phyloP scores from a whole-genome alignment of 805 yeast species.

The Cyberlindnera maritima region DNA sequence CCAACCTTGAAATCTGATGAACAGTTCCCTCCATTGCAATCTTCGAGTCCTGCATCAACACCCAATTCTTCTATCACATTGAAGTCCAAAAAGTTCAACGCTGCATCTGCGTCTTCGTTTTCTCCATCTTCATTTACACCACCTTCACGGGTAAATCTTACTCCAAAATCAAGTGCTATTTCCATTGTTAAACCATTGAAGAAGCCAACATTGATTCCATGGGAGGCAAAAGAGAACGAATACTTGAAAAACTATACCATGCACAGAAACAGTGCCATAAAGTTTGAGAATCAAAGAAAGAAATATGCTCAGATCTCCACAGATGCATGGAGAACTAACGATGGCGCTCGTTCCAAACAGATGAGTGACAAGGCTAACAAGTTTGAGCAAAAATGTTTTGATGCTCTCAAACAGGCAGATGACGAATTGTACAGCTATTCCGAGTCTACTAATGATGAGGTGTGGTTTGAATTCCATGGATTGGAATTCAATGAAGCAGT shows the following conservation, averaged over 20 bases:
- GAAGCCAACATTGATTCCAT: constrained; percentile 26
- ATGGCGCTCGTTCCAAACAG: constrained; percentile 26
- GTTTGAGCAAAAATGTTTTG: constrained; percentile 19
- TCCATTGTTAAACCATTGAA: constrained; percentile 19
- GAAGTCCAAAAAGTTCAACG: constrained; percentile 1
- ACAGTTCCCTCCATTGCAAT: constrained; percentile 1
- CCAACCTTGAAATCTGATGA: constrained; percentile 1
- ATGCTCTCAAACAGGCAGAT: constrained; percentile 26
- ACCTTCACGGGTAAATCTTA: no score
- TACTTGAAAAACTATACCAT: constrained; percentile 16
- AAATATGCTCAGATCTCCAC: constrained; percentile 29
- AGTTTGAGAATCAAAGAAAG: constrained; percentile 23
- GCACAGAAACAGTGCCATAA: constrained; percentile 19
- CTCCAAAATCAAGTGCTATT: constrained; percentile 11
- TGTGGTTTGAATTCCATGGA: constrained; percentile 31
- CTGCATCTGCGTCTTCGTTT: constrained; percentile 5
- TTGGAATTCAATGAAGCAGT: constrained; percentile 27
- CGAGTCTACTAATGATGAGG: constrained; percentile 17
- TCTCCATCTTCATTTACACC: constrained; percentile 3
- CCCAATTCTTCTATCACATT: constrained; percentile 1
- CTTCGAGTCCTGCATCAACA: neutral
- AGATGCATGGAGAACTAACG: constrained; percentile 25
- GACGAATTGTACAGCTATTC: constrained; percentile 26
- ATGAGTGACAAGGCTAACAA: constrained; percentile 27
- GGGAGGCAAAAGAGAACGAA: constrained; percentile 22